phyloP scores from a whole-genome alignment of 306 rosid genomes.

The Malus asiatica region DNA sequence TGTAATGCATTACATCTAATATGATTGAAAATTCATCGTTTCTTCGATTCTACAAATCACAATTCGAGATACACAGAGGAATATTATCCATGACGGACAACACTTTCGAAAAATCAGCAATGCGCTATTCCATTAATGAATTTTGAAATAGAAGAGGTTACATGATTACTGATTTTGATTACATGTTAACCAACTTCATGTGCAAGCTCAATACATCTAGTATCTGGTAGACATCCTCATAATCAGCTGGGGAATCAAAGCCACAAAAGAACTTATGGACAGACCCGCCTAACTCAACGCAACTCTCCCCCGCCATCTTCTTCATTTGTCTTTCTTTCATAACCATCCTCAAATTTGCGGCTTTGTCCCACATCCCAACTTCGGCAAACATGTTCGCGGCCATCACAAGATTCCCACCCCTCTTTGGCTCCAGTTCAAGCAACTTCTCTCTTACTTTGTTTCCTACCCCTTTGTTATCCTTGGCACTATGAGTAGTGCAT shows the following conservation, averaged over 20 bases:
- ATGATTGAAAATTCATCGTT: too few species aligned
- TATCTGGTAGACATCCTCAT: slow-evolving; percentile 33
- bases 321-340: slow-evolving; percentile 64
- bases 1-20: background rate
- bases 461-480: slow-evolving; percentile 42
- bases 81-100: background rate
- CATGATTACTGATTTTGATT: slow-evolving; percentile 2
- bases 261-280: slow-evolving; percentile 61
- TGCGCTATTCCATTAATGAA: slow-evolving; percentile 2
- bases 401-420: slow-evolving; percentile 73
- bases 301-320: slow-evolving; percentile 83
- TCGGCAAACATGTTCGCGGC: slow-evolving; percentile 81
- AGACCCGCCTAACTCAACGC: slow-evolving; percentile 61
- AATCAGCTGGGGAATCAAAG: slow-evolving; percentile 33
- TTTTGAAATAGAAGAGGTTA: slow-evolving; percentile 3
- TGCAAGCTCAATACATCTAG: slow-evolving; percentile 62
- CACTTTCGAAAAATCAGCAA: background rate
- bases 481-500: slow-evolving; percentile 40
- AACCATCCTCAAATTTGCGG: slow-evolving; percentile 51
- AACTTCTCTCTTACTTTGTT: slow-evolving; percentile 53
- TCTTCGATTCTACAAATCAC: too few species aligned
- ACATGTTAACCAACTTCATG: slow-evolving; percentile 44
- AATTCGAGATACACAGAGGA: background rate
- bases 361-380: slow-evolving; percentile 83
- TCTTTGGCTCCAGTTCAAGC: slow-evolving; percentile 70